These are phyloP conservation scores for Acer negundo DNA, from an alignment of 345 rosid species.

Conservation along the genomic window DNA sequence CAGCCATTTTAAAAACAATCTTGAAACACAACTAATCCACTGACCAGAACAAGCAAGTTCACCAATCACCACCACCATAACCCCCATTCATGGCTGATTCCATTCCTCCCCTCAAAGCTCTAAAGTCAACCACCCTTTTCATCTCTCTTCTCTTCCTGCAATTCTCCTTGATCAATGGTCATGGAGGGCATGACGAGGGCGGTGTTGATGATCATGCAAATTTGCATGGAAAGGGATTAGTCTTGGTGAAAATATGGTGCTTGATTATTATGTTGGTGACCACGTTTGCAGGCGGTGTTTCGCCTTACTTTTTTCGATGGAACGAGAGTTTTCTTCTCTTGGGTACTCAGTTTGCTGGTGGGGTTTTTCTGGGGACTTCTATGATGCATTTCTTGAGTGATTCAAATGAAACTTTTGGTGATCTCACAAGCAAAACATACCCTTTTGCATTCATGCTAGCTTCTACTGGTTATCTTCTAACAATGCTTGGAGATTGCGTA, in stretches of 20 bases:
- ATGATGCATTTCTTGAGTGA: constrained; percentile 78
- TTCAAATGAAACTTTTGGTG: constrained; percentile 53
- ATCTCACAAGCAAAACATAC: constrained; percentile 52
- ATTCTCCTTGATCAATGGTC: constrained; percentile 38
- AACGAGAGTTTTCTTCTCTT: constrained; percentile 73
- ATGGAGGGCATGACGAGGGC: constrained; percentile 38
- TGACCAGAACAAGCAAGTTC: neutral
- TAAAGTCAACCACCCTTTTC: constrained; percentile 48
- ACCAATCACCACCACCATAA: neutral
- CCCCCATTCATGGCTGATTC: constrained; percentile 27
- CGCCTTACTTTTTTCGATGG: constrained; percentile 76
- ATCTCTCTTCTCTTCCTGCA: constrained; percentile 41
- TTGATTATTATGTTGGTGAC: constrained; percentile 64
- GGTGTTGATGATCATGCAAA: constrained; percentile 1
- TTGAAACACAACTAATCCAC: neutral
- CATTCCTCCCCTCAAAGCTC: constrained; percentile 21
- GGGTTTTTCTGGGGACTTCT: constrained; percentile 74
- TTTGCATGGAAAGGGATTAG: constrained; percentile 45
- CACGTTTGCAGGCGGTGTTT: constrained; percentile 68
- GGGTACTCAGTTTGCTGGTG: constrained; percentile 83
- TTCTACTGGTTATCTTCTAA: constrained; percentile 61
- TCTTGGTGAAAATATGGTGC: constrained; percentile 72
- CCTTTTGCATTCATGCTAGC: constrained; percentile 87
- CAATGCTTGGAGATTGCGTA: constrained; percentile 78
- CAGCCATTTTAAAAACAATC: neutral